Evolutionary conservation across 1,139 yeast species (phyloP).

Genomic region (Candida glucosophila): DNA sequence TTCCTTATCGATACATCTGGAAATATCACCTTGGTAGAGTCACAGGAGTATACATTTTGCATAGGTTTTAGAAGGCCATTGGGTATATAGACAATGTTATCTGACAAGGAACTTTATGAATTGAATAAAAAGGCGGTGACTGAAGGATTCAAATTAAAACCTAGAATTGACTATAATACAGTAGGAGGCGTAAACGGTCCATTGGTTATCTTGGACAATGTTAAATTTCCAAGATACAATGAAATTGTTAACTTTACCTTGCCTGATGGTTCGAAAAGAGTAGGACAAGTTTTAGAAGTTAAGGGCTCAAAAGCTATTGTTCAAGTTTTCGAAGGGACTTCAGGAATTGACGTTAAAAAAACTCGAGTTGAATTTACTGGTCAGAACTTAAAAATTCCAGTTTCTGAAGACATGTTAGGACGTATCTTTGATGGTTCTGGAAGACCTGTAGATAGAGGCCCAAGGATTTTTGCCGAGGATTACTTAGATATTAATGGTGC

Average conservation of each 20-base stretch:
- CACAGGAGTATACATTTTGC: no score
- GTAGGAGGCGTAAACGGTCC: slow-evolving; percentile 99
- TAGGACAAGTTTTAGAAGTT: slow-evolving; percentile 97
- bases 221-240: slow-evolving; percentile 90
- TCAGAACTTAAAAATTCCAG: slow-evolving; percentile 84
- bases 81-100: slow-evolving; percentile 23
- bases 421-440: slow-evolving; percentile 99
- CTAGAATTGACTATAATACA: slow-evolving; percentile 87
- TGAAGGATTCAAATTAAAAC: slow-evolving; percentile 82
- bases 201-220: slow-evolving; percentile 88
- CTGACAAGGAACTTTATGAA: slow-evolving; percentile 58
- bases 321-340: slow-evolving; percentile 97
- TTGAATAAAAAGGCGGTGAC: slow-evolving; percentile 88
- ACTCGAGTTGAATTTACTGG: slow-evolving; percentile 97
- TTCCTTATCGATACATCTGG: slow-evolving; percentile 6
- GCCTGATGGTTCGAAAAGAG: slow-evolving; percentile 90
- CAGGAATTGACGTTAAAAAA: slow-evolving; percentile 96
- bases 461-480: slow-evolving; percentile 96
- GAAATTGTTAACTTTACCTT: slow-evolving; percentile 94
- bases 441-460: slow-evolving; percentile 97
- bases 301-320: slow-evolving; percentile 96
- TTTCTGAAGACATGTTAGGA: slow-evolving; percentile 94
- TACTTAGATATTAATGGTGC: slow-evolving; percentile 97
- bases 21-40: background rate
- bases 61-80: no score